Evolutionary conservation across 2,329 filamentous ascomycete species (phyloP), one percentile per base, ranked within the genome.

Genomic region (Sclerotinia glacialis): DNA sequence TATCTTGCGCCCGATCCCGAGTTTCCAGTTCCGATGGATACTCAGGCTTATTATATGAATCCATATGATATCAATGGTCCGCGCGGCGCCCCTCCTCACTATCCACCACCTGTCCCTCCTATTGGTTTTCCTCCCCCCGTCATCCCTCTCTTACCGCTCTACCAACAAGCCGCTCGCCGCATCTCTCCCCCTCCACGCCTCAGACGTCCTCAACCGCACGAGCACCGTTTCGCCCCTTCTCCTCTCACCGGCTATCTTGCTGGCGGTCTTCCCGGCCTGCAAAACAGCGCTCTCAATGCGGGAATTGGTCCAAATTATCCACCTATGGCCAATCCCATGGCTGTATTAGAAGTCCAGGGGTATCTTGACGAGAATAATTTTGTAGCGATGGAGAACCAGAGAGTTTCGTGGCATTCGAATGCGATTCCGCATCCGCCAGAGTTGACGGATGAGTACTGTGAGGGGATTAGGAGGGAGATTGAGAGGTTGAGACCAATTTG

Each of bases 1-100:
- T 58, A 46, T 5, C 40, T 58, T n/a, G 55, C 55, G 11, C 55
- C 55, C 5, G 14, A 26, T n/a, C 1, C 18, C 0, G 40, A 28
- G 11, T 16, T 12, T 1, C 11, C 40, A 2, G 16, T 58, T 2
- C 40, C 26, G 0, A 21, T 31, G 5, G 26, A 58, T 8, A 44
- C 12, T 21, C 2, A 9, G 2, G 55, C 55, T 0, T 44, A 31
- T 31, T 46, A 31, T n/a, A 46, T 46, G 18, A 59, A 59, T 16
- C 26, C 55, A 59, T 59, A 59, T 8, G 40, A 59, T 31, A 59
- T 59, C 18, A 46, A 59, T 9, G 40, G 26, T n/a, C 40, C 40
- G 6, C 55, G 18, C 2, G 11, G 26, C 6, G 2, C 8, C 0
- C 40, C 55, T 2, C 26, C 40, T n/a, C 11, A 34, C 8, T 16